Base-by-base conservation (phyloP, 2,329 filamentous ascomycete species). In the Fusarium subglutinans region DNA sequence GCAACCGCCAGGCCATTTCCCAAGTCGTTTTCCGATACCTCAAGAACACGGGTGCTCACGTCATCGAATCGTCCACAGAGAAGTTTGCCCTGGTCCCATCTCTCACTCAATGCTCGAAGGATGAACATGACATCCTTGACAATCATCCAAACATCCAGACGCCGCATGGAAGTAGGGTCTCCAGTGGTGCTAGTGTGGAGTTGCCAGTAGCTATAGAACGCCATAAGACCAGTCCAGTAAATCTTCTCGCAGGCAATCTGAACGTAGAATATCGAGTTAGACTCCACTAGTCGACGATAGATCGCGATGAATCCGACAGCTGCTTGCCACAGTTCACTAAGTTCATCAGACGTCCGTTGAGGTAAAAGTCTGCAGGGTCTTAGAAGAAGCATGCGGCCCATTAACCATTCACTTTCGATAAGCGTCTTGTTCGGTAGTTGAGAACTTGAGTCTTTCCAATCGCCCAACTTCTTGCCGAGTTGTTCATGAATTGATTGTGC, bases 341-440 rank as follows among this genome's bases (percentile, higher is more conserved):
- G 48, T 12, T 69, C 56, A 11, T 12, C 20, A 22, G 15, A 2
- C 2, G 48, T 41, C 6, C 66, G 20, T 4, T 41, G 8, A 6
- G 64, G 20, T 9, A 69, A 28, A 2, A 41, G 2, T 5, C n/a
- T 43, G 2, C 64, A 69, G 1, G 66, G 64, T 0, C 66, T 50
- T 1, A 69, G 8, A 0, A 69, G 26, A 8, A 69, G 35, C 56
- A 69, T 69, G 2, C 66, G 56, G 1, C 66, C 66, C 64, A 69
- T 69, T 11, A 69, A 14, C 56, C 66, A 69, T 55, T 69, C 64
- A 18, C 66, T 69, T 11, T 69, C 66, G 6, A 69, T 33, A 0
- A 69, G 64, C 5, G 43, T 40, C 8, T 47, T 55, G 7, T 60
- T 63, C 4, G 66, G 66, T n/a, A 69, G 26, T 3, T 56, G 64